Base-by-base conservation (phyloP, 2,329 filamentous ascomycete species). In the Aspergillus uvarum region DNA sequence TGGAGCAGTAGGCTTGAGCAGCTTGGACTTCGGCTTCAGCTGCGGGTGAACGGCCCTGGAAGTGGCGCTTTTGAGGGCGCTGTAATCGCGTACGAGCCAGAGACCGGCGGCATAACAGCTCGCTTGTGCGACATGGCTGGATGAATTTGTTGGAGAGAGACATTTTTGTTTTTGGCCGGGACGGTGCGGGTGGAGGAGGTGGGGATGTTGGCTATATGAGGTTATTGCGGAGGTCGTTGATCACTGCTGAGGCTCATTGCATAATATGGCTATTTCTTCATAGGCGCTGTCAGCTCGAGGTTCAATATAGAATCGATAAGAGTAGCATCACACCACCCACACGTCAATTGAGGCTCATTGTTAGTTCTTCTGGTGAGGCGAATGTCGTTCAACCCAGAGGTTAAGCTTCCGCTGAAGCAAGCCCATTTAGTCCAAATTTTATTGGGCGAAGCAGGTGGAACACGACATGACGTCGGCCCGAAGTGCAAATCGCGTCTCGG, bases 1-100 rank as follows among this genome's bases (percentile, higher is more conserved):
- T 78, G n/a, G 82, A 73, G 70, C 86, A 89, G 71, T 87, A 88
- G 63, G 74, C 76, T 59, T 82, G 78, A 11, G 86, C 84, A 51
- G 81, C 78, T 65, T 81, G 73, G 47, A 87, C 74, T 70, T 87
- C 84, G 51, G 75, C 74, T 55, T 75, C 70, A n/a, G 79, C 65
- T 58, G 67, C 64, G 32, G 66, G 63, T 60, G 71, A 59, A 59
- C 50, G 24, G 60, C 24, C 4, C 54, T 44, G 47, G 65, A 76
- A 71, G n/a, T 61, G 54, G 58, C 71, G 63, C 44, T 52, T 60
- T 53, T 68, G 70, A n/a, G 56, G 58, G 29, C 35, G 54, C 47
- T 66, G 62, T 4, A 56, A 4, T 44, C 21, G 50, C 47, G 52
- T 47, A 4, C 47, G 53, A 14, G 29, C 44, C 2, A 57, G 44